These are phyloP conservation scores for Hawksworthiomyces lignivorus DNA, from an alignment of 2,329 filamentous ascomycete genomes.

Conservation along the genomic window DNA sequence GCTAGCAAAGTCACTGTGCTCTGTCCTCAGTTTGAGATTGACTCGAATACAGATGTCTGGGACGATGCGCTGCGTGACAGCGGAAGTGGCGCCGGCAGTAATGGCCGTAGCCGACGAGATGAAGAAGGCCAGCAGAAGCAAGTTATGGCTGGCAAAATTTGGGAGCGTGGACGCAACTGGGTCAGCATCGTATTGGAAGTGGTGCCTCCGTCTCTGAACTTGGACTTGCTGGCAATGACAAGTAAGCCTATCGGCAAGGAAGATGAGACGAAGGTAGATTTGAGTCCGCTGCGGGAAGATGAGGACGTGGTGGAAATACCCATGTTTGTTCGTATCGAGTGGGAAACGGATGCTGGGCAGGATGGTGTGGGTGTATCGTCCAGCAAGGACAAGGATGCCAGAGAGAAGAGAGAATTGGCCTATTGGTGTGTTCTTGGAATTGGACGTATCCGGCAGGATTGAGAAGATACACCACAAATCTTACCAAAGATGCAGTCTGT, in stretches of 20 bases:
- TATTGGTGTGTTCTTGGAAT: conserved; percentile 94
- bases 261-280: conserved; percentile 24
- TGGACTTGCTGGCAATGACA: conserved; percentile 26
- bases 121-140: conserved; percentile 43
- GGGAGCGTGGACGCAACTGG: conserved; percentile 90
- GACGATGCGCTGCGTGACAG: conserved; percentile 73
- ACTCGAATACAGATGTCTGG: conserved; percentile 79
- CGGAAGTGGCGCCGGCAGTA: conserved; percentile 21
- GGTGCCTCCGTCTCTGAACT: conserved; percentile 52
- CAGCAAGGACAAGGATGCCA: conserved; percentile 50
- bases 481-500: too few relatives aligned
- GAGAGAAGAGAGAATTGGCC: conserved; percentile 78
- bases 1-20: conserved; percentile 79
- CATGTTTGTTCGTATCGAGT: conserved; percentile 87
- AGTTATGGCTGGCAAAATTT: conserved; percentile 89
- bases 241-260: conserved; percentile 25
- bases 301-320: conserved; percentile 77
- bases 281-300: conserved; percentile 46
- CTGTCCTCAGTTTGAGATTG: conserved; percentile 89
- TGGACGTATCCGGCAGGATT: conserved; percentile 62
- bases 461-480: too few relatives aligned
- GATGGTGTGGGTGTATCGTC: conserved; percentile 53
- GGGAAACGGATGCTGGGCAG: conserved; percentile 62
- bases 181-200: conserved; percentile 91
- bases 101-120: conserved; percentile 28